Conservation (phyloP, 2,329 filamentous ascomycete species). For the Aspergillus persii region DNA sequence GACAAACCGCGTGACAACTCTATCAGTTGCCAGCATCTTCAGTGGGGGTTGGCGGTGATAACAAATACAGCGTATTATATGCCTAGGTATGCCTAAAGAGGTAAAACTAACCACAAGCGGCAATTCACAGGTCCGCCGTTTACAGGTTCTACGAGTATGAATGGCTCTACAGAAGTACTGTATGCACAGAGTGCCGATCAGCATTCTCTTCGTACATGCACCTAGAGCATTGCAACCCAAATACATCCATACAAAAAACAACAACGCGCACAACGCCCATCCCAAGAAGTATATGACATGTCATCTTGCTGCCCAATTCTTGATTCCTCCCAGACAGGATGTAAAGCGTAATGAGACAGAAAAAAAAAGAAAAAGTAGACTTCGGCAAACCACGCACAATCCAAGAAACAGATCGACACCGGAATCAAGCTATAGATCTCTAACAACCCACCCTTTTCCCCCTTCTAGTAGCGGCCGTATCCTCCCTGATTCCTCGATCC, state of each 20-base stretch:
- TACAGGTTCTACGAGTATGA: too few species aligned
- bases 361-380: neutral
- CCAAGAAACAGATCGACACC: constrained; percentile 5
- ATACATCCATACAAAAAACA: neutral
- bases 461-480: constrained; percentile 37
- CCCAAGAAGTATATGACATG: constrained; percentile 5
- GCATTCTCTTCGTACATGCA: neutral
- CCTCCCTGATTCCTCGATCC: constrained; percentile 34
- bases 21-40: too few species aligned
- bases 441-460: neutral
- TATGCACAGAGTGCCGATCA: neutral
- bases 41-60: too few species aligned
- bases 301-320: neutral
- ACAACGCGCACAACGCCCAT: constrained; percentile 5
- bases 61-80: too few species aligned
- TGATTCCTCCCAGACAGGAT: neutral
- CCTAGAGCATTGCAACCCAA: too few species aligned
- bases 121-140: too few species aligned
- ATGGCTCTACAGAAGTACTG: neutral
- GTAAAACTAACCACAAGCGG: too few species aligned
- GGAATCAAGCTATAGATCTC: constrained; percentile 2
- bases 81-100: too few species aligned
- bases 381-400: neutral
- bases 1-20: too few species aligned
- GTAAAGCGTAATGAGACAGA: neutral